These are phyloP conservation scores for Aciculosporium take DNA, from an alignment of 2,329 filamentous ascomycete genomes.

Conservation along the genomic window DNA sequence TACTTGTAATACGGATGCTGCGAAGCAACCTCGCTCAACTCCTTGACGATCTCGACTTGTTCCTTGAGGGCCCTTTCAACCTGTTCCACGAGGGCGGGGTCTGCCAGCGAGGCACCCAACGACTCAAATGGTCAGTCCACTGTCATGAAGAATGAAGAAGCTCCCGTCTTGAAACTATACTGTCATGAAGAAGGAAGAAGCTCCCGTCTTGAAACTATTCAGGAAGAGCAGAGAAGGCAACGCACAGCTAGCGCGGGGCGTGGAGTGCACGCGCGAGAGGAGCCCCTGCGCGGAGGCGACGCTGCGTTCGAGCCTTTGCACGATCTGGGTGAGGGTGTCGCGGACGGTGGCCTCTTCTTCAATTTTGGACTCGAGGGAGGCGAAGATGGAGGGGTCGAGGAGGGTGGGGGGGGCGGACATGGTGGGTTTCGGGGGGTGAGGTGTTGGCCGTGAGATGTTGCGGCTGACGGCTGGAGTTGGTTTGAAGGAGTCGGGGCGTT, in stretches of 20 bases:
- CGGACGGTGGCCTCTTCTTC: conserved; percentile 73
- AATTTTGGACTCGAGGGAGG: conserved; percentile 74
- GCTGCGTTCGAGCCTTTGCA: conserved; percentile 71
- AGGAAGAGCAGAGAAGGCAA: conserved; percentile 3
- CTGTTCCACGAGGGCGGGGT: conserved; percentile 52
- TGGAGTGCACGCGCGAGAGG: conserved; percentile 81
- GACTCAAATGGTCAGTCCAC: too few species aligned
- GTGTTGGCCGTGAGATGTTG: too few species aligned
- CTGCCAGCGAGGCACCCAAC: too few species aligned
- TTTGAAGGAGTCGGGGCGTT: too few species aligned
- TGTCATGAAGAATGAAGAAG: too few species aligned
- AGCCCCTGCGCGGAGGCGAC: conserved; percentile 69
- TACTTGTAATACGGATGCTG: conserved; percentile 94
- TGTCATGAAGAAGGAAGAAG: too few species aligned
- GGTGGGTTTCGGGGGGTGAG: too few species aligned
- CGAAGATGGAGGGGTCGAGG: conserved; percentile 70
- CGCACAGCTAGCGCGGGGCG: conserved; percentile 46
- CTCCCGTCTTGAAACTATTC: too few species aligned
- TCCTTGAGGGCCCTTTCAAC: conserved; percentile 59
- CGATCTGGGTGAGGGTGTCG: conserved; percentile 70
- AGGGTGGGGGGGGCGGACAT: conserved; percentile 23
- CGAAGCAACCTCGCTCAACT: conserved; percentile 60
- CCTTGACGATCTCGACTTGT: conserved; percentile 55
- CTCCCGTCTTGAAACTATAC: too few species aligned
- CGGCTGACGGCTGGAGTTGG: too few species aligned